Percentiles rank a stretch among this genome's conserved stretches.
Evolutionary conservation across 176 grass and related monocot species (phyloP).

Genomic region (Tillandsia fasciculata): DNA sequence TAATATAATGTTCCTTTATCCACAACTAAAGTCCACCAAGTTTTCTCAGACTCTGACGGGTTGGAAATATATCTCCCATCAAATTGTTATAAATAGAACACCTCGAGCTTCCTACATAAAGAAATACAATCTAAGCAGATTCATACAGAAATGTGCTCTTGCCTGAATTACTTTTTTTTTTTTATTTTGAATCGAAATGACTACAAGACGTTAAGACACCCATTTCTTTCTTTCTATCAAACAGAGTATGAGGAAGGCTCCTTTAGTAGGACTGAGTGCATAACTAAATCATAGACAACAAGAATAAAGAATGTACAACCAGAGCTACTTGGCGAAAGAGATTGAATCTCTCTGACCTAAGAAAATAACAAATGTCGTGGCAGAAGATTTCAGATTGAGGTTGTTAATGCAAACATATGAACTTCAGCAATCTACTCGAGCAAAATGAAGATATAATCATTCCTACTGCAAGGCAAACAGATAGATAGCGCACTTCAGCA

Average conservation of each 20-base stretch:
- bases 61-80: no score
- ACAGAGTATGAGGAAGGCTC: neutral
- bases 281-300: neutral
- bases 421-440: neutral
- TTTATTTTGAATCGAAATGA: no score
- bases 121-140: no score
- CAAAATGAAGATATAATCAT: conserved; percentile 1
- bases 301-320: no score
- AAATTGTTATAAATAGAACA: no score
- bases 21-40: neutral
- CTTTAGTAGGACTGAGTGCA: neutral
- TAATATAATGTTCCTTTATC: neutral
- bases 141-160: no score
- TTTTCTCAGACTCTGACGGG: neutral
- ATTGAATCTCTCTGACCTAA: no score
- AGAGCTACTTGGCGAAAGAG: no score
- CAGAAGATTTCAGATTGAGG: neutral
- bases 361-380: no score
- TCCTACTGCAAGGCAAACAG: neutral
- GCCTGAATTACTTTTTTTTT: no score
- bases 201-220: no score
- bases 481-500: neutral
- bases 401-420: neutral
- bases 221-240: neutral
- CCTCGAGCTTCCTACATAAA: no score